A percentile compares a stretch with the other conserved stretches of the same genome.
These are phyloP conservation scores for Fusarium falciforme DNA, from an alignment of 2,329 filamentous ascomycete species.

Conservation along the genomic window DNA sequence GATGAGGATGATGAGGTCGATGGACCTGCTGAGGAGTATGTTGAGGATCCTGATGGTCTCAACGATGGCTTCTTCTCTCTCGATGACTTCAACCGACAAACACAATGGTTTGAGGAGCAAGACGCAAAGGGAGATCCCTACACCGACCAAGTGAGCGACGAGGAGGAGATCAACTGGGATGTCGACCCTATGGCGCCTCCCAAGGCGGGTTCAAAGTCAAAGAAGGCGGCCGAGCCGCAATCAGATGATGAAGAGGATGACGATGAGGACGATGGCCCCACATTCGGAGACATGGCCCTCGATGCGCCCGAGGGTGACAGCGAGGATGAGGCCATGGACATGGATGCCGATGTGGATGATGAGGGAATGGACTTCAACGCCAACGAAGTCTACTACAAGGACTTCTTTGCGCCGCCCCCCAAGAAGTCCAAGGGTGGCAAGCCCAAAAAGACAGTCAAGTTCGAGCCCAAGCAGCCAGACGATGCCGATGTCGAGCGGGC, in stretches of 20 bases:
- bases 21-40: slow-evolving; percentile 60
- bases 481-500: slow-evolving; percentile 81
- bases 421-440: slow-evolving; percentile 71
- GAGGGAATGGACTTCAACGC: slow-evolving; percentile 76
- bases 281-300: slow-evolving; percentile 83
- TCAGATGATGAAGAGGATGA: slow-evolving; percentile 61
- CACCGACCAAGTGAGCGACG: slow-evolving; percentile 80
- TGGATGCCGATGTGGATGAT: slow-evolving; percentile 63
- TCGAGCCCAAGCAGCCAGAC: slow-evolving; percentile 59
- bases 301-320: slow-evolving; percentile 77
- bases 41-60: slow-evolving; percentile 78
- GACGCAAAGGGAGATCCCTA: slow-evolving; percentile 82
- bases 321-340: slow-evolving; percentile 70
- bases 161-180: slow-evolving; percentile 90
- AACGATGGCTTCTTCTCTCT: slow-evolving; percentile 99
- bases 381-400: slow-evolving; percentile 89
- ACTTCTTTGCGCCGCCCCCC: slow-evolving; percentile 92
- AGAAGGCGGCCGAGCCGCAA: slow-evolving; percentile 42
- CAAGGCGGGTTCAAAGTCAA: slow-evolving; percentile 45
- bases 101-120: slow-evolving; percentile 88
- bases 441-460: slow-evolving; percentile 54
- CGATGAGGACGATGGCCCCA: slow-evolving; percentile 82
- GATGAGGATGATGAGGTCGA: slow-evolving; percentile 55
- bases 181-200: slow-evolving; percentile 72
- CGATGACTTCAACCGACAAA: slow-evolving; percentile 95